Base-by-base conservation (phyloP, 1,284 basidiomycete genomes). In the Puccinia horiana region DNA sequence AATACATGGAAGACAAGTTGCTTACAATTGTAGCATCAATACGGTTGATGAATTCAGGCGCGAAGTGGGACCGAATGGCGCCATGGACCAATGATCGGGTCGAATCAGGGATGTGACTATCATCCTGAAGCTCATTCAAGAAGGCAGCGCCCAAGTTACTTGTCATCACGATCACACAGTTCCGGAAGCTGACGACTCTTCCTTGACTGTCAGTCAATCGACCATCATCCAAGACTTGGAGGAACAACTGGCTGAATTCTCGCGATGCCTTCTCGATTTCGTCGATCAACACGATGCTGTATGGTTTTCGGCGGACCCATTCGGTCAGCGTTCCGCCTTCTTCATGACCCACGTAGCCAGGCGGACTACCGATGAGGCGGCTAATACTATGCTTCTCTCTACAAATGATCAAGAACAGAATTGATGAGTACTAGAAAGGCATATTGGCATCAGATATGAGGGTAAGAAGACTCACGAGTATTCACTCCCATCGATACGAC, bases 301-400 rank as follows among this genome's bases (percentile, higher is more conserved):
- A 89, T 0, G 89, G 89, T 83, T 88, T 88, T 56, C 88, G 85
- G 52, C 88, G 85, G 47, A 89, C 87, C 49, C 86, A 87, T 84
- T 89, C 88, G 67, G 90, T 90, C 26, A 91, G 86, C 83, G 89
- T 84, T 87, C 94, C 94, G 12, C 93, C 94, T 87, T 96, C 94
- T 85, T 98, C 94, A 85, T 94, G 94, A 1, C 96, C 96, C 26
- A 98, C 92, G 85, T 96, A 97, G 9, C 95, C 90, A 0, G 90
- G 89, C 0, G 89, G 89, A 20, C 89, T 85, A 83, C 89, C 89
- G 76, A 91, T 89, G 9, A 91, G 86, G 20, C 90, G 86, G 20
- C 89, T 88, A 84, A 90, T 88, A 42, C 88, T 87, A 86, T 90
- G 90, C 85, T 89, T 89, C 85, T 90, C 90, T 2, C 86, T 87